phyloP scores from a whole-genome alignment of 2,329 filamentous ascomycete species.

The Amesomyces nigricolor region DNA sequence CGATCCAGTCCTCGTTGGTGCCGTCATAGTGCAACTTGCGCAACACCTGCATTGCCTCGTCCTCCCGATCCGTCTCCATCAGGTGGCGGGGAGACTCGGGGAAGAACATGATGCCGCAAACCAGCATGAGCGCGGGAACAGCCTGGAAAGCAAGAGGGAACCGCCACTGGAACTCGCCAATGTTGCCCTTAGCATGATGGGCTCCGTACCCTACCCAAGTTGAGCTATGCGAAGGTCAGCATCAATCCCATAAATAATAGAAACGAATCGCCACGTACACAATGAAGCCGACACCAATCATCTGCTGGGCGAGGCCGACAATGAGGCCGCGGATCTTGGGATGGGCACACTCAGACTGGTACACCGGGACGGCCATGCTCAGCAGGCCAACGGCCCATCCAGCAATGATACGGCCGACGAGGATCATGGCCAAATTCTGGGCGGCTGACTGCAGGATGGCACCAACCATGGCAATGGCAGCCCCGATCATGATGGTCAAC shows the following conservation, averaged over 20 bases:
- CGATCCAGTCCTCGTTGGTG: slow-evolving; percentile 51
- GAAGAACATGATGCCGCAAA: slow-evolving; percentile 30
- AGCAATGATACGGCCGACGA: slow-evolving; percentile 51
- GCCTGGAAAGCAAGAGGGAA: slow-evolving; percentile 37
- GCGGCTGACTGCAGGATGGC: slow-evolving; percentile 54
- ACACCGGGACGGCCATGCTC: slow-evolving; percentile 50
- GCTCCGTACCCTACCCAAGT: slow-evolving; percentile 38
- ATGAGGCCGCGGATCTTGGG: slow-evolving; percentile 50
- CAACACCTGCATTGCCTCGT: slow-evolving; percentile 44
- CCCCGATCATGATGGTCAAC: slow-evolving; percentile 55
- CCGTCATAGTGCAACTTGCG: slow-evolving; percentile 51
- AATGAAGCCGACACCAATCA: slow-evolving; percentile 44
- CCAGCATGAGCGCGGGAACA: slow-evolving; percentile 32
- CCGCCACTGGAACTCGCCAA: slow-evolving; percentile 30
- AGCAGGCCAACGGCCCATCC: slow-evolving; percentile 54
- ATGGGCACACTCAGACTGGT: slow-evolving; percentile 50
- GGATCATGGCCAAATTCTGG: slow-evolving; percentile 49
- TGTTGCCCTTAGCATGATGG: slow-evolving; percentile 16
- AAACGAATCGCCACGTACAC: slow-evolving; percentile 24
- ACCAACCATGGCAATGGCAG: slow-evolving; percentile 52
- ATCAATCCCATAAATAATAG: not conserved
- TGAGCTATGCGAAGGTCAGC: slow-evolving; percentile 27
- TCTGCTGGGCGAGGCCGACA: slow-evolving; percentile 47
- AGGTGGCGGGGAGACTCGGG: slow-evolving; percentile 33
- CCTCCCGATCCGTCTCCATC: slow-evolving; percentile 37